Evolutionary conservation across 768 basidiomycete genomes (phyloP).

Genomic region (Tylopilus subfusipes): DNA sequence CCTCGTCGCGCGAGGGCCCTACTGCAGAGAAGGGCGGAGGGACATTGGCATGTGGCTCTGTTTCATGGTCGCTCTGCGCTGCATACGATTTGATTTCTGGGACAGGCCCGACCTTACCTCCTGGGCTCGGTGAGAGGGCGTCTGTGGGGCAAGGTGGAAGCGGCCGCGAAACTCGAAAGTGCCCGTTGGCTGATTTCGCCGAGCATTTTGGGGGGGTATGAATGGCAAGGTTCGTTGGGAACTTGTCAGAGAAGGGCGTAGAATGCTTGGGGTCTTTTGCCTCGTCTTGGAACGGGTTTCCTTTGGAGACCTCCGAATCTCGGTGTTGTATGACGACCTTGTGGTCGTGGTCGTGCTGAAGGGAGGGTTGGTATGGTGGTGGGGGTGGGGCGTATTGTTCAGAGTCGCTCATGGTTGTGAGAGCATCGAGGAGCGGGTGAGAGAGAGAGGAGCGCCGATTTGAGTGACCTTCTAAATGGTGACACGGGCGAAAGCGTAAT

Average conservation of each 20-base stretch:
- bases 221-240: neutral
- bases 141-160: slow-evolving; percentile 25
- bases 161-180: slow-evolving; percentile 17
- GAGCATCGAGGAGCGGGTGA: neutral
- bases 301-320: slow-evolving; percentile 7
- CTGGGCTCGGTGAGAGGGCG: neutral
- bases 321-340: slow-evolving; percentile 37
- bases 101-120: neutral
- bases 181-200: neutral
- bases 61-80: neutral
- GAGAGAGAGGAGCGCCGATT: slow-evolving; percentile 9
- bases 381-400: slow-evolving; percentile 33
- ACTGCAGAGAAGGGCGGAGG: slow-evolving; percentile 35
- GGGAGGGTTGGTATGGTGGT: slow-evolving; percentile 40
- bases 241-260: slow-evolving; percentile 5
- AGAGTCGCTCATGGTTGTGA: slow-evolving; percentile 16
- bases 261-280: slow-evolving; percentile 18
- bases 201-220: slow-evolving; percentile 6
- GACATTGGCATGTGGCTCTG: slow-evolving; percentile 16
- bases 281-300: slow-evolving; percentile 6
- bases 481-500: slow-evolving; percentile 10
- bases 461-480: neutral
- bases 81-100: slow-evolving; percentile 6
- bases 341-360: slow-evolving; percentile 41
- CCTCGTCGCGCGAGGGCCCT: slow-evolving; percentile 37